Base-by-base conservation (phyloP, 2,329 filamentous ascomycete genomes). In the Exophiala sideris region DNA sequence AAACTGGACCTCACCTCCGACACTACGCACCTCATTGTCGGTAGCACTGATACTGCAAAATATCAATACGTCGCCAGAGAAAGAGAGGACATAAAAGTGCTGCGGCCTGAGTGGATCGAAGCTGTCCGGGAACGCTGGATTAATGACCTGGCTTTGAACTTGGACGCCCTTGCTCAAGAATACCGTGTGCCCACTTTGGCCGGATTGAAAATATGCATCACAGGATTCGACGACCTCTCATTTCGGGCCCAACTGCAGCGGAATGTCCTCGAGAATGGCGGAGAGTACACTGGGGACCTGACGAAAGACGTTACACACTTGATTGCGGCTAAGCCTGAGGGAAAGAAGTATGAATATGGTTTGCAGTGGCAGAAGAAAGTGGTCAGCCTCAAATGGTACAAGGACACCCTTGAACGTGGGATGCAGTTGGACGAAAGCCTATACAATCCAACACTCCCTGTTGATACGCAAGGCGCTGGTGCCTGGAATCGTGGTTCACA, bases 41-140 rank as follows among this genome's bases (percentile, higher is more conserved):
- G 91, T 69, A 86, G 88, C 65, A 88, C 90, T 65, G 83, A 92
- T 68, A 97, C 92, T 1, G 84, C 88, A 46, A 99, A 99, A 71
- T 99, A 99, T 73, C 87, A 86, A 70, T 96, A 95, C 77, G 92
- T 97, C 66, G 94, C 92, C 50, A 89, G 86, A 67, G 88, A 92
- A 69, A 83, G 94, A 48, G 84, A 87, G 45, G 94, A 99, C 66
- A 86, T 99, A 66, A 85, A 84, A 67, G 86, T 91, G 46, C 85
- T 99, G 74, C 82, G 82, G 40, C 82, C 86, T n/a, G 81, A 83
- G 65, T 99, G 91, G 89, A 80, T 99, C 46, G 85, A 92, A 52
- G 88, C 87, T 12, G 80, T 96, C 14, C 81, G 88, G 21, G 77
- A 86, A 21, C 76, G 85, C 41, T 99, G 94, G 94, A 86, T 92